Evolutionary conservation across 495 filamentous ascomycete species (phyloP).

Genomic region (Hypoxylon lienhwacheense): DNA sequence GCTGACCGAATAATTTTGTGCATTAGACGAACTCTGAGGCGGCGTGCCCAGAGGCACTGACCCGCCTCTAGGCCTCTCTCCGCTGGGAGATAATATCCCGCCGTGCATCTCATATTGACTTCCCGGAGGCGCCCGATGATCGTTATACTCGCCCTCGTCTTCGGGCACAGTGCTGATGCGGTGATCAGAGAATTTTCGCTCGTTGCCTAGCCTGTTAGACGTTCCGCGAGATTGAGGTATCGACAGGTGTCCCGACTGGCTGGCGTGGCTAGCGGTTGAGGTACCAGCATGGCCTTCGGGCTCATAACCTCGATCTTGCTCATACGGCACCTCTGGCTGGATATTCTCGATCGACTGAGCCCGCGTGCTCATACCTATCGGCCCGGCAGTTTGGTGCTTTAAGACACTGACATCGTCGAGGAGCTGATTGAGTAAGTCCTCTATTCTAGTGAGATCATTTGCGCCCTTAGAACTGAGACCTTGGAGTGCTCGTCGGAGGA

Average conservation of each 20-base stretch:
- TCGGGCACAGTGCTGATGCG: constrained; percentile 89
- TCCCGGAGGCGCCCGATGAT: constrained; percentile 49
- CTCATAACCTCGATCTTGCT: constrained; percentile 71
- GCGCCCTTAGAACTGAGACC: constrained; percentile 82
- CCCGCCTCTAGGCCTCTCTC: constrained; percentile 55
- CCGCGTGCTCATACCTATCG: constrained; percentile 41
- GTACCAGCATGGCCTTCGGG: constrained; percentile 81
- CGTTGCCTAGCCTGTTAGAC: constrained; percentile 60
- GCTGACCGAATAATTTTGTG: constrained; percentile 49
- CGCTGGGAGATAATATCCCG: constrained; percentile 52
- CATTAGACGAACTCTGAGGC: constrained; percentile 54
- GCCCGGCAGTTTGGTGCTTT: constrained; percentile 60
- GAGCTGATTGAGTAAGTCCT: constrained; percentile 91
- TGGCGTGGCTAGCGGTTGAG: constrained; percentile 65
- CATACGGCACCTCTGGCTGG: constrained; percentile 57
- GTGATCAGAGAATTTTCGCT: constrained; percentile 68
- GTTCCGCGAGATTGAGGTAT: constrained; percentile 63
- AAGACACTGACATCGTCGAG: constrained; percentile 88
- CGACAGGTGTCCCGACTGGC: constrained; percentile 77
- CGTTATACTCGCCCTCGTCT: constrained; percentile 70
- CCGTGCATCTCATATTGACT: constrained; percentile 54
- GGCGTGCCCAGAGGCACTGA: constrained; percentile 73
- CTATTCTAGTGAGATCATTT: constrained; percentile 87
- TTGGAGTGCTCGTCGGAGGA: constrained; percentile 89
- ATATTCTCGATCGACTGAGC: constrained; percentile 58